Evolutionary conservation across 805 yeast species (phyloP).

Genomic region (Sugiyamaella boreocaroliniensis): DNA sequence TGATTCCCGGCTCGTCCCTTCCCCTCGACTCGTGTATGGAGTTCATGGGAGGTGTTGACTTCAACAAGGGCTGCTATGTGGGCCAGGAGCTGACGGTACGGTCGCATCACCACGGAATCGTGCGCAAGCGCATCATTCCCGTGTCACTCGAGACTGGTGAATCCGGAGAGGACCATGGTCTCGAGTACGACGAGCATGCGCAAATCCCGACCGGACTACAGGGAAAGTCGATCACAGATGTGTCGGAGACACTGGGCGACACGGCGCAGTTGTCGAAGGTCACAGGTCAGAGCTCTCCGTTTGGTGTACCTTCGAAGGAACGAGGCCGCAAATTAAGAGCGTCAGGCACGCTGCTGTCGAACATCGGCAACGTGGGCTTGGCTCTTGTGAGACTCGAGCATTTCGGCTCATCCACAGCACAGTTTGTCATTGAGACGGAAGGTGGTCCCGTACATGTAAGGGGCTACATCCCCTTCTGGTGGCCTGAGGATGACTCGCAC

Average conservation of each 20-base stretch:
- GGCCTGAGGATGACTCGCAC: constrained; percentile 41
- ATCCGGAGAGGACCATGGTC: constrained; percentile 1
- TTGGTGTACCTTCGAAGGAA: constrained; percentile 8
- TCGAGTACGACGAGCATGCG: constrained; percentile 16
- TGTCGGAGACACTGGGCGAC: constrained; percentile 6
- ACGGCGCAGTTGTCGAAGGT: constrained; percentile 3
- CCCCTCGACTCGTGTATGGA: constrained; percentile 87
- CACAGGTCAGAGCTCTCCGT: constrained; percentile 14
- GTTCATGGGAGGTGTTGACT: constrained; percentile 70
- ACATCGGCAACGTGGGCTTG: constrained; percentile 57
- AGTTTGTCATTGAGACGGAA: constrained; percentile 25
- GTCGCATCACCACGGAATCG: constrained; percentile 72
- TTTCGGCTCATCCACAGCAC: constrained; percentile 33
- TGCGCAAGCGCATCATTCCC: constrained; percentile 80
- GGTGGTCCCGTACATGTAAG: constrained; percentile 36
- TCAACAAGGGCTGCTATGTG: constrained; percentile 90
- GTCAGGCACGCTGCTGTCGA: constrained; percentile 55
- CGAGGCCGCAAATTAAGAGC: constrained; percentile 34
- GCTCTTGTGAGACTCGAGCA: constrained; percentile 50
- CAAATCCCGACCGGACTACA: constrained; percentile 4
- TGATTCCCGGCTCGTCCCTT: constrained; percentile 45
- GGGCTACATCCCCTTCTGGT: constrained; percentile 65
- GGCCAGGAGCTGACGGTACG: constrained; percentile 95
- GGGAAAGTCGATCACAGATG: constrained; percentile 15
- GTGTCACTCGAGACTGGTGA: constrained; percentile 34